Conservation (phyloP, 768 basidiomycete genomes). For the Russula sp. region DNA sequence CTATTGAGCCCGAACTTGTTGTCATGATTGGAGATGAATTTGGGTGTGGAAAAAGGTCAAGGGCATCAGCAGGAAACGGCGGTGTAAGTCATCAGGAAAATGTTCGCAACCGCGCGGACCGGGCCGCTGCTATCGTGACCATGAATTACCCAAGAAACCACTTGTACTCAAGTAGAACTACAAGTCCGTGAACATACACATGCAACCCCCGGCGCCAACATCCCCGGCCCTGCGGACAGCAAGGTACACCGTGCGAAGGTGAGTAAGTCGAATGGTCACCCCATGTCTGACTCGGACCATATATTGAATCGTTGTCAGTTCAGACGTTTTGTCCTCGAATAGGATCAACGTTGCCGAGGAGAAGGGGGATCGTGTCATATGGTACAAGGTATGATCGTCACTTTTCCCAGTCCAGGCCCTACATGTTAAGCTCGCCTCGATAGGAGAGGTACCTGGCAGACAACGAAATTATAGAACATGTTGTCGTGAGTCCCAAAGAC, state of each 20-base stretch:
- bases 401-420: neutral
- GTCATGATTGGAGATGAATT: slow-evolving; percentile 7
- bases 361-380: slow-evolving; percentile 48
- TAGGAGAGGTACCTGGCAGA: slow-evolving; percentile 71
- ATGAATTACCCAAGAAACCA: no score
- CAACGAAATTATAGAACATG: slow-evolving; percentile 66
- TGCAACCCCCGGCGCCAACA: neutral
- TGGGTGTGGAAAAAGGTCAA: neutral
- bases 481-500: slow-evolving; percentile 46
- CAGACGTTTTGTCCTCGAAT: slow-evolving; percentile 67
- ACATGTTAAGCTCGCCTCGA: slow-evolving; percentile 22
- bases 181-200: neutral
- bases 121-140: no score
- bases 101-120: no score
- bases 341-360: slow-evolving; percentile 57
- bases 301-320: slow-evolving; percentile 34
- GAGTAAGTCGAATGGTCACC: slow-evolving; percentile 1
- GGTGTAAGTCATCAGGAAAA: no score
- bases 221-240: neutral
- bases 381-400: slow-evolving; percentile 56
- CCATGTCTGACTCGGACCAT: neutral
- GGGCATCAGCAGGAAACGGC: no score
- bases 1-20: slow-evolving; percentile 9
- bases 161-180: neutral
- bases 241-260: slow-evolving; percentile 13